Evolutionary conservation across 2,329 filamentous ascomycete species (phyloP).

Genomic region (Trichophyton verrucosum): DNA sequence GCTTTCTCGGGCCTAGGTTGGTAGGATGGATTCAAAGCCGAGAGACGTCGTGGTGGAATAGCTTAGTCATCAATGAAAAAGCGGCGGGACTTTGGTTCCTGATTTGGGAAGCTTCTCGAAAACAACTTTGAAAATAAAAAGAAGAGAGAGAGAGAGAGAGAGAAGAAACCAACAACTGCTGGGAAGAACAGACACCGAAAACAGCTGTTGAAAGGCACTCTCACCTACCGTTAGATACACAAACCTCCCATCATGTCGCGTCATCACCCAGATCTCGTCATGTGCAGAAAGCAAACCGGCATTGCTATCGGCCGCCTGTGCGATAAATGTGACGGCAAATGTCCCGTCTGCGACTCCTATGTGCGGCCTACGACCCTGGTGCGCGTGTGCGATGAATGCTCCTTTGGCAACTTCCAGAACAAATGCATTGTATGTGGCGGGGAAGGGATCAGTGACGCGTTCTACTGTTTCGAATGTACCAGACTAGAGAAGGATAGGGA

Average conservation of each 20-base stretch:
- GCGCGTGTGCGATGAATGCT: constrained; percentile 98
- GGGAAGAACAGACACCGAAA: neutral
- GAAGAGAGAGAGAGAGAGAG: neutral
- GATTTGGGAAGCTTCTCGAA: too few relatives aligned
- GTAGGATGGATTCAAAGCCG: too few relatives aligned
- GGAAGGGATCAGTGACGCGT: constrained; percentile 94
- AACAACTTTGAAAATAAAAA: neutral
- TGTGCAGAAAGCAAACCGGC: constrained; percentile 97
- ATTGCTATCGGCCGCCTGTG: constrained; percentile 97
- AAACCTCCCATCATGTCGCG: constrained; percentile 56
- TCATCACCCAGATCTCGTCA: constrained; percentile 95
- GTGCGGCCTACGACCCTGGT: constrained; percentile 94
- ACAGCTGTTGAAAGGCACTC: neutral
- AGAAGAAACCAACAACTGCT: neutral
- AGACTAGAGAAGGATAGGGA: constrained; percentile 92
- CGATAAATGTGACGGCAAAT: constrained; percentile 99
- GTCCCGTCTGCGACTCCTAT: constrained; percentile 97
- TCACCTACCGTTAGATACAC: neutral
- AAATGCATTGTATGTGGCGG: constrained; percentile 98
- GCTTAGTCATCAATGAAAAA: too few relatives aligned
- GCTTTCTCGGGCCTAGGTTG: too few relatives aligned
- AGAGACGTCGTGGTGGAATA: too few relatives aligned
- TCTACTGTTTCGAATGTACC: constrained; percentile 99
- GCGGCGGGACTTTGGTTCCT: too few relatives aligned
- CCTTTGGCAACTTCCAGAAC: constrained; percentile 99